Base-by-base conservation (phyloP, 306 rosid species). In the Fragaria ananassa region DNA sequence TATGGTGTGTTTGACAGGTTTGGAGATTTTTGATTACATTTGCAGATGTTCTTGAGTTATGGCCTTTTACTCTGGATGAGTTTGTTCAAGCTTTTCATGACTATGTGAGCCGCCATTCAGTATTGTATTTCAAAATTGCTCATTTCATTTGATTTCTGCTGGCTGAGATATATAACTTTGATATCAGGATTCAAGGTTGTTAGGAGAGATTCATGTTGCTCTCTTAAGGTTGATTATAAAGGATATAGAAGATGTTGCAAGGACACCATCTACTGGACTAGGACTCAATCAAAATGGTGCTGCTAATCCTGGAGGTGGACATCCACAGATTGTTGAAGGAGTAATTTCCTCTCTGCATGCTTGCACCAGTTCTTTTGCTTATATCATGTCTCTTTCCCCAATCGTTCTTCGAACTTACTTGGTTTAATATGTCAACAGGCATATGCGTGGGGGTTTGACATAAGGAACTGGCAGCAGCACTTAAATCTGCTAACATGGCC, bases 231-330 rank as follows among this genome's bases (percentile, higher is more conserved):
- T 91, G 84, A 83, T 91, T 77, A 89, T 96, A 79, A 96, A 96
- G 86, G 99, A 96, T 81, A 92, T 96, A 58, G 99, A 92, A 86
- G 98, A 96, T 89, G 99, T 96, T 86, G 97, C 99, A 58, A 89
- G 99, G 84, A 92, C 97, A 68, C 99, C 98, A 62, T 87, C 91
- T 76, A 75, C 88, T 64, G 99, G 97, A 76, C 78, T 95, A 67
- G 98, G 97, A 74, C 31, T 83, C 70, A 92, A 86, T 83, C 99
- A 95, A 80, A 92, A 89, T 74, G 97, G 97, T 75, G 91, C 90
- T 79, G 97, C 97, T 80, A 89, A 92, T 83, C 91, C 96, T 77
- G 97, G 96, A 62, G 99, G 97, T 71, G 99, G 99, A 62, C 99
- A 96, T 85, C 98, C 93, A 41, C 93, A 96, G 78, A 91, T 96